Evolutionary conservation across 1,284 basidiomycete genomes (phyloP).

Genomic region (Meira miltonrushii): DNA sequence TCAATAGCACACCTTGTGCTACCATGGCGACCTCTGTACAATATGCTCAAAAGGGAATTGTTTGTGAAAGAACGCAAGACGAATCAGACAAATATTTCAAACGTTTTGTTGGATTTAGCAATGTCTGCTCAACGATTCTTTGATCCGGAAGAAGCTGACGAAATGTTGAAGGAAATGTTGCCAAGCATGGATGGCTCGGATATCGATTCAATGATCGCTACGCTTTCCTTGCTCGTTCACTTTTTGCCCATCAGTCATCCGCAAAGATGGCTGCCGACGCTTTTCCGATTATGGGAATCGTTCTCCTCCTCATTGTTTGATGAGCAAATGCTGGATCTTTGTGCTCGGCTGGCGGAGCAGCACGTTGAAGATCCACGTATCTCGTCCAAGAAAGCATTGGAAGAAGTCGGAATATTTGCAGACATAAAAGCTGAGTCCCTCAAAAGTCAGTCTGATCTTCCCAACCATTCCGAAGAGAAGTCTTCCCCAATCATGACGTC

Average conservation of each 20-base stretch:
- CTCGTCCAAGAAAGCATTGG: slow-evolving; percentile 1
- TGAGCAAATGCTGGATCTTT: slow-evolving; percentile 76
- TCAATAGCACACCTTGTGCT: slow-evolving; percentile 75
- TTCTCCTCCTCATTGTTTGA: slow-evolving; percentile 76
- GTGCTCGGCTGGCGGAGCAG: slow-evolving; percentile 70
- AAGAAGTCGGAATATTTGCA: not conserved
- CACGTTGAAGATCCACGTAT: slow-evolving; percentile 59
- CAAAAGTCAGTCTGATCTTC: not conserved
- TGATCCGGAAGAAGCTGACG: slow-evolving; percentile 77
- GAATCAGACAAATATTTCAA: slow-evolving; percentile 63
- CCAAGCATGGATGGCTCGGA: slow-evolving; percentile 70
- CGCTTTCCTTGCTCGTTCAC: slow-evolving; percentile 49
- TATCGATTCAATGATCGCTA: slow-evolving; percentile 57
- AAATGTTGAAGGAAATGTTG: slow-evolving; percentile 77
- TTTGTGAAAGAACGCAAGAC: slow-evolving; percentile 65
- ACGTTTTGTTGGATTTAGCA: slow-evolving; percentile 78
- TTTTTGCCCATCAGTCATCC: slow-evolving; percentile 47
- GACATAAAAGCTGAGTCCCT: not conserved
- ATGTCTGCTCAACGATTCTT: slow-evolving; percentile 80
- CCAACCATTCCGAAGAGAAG: not conserved
- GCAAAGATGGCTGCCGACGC: slow-evolving; percentile 43
- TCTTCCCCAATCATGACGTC: not conserved
- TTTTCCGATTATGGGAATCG: slow-evolving; percentile 76
- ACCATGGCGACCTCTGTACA: slow-evolving; percentile 80
- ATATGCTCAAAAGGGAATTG: slow-evolving; percentile 72